phyloP scores from a whole-genome alignment of 352 stramenopile species.

The Globisporangium alternatum region DNA sequence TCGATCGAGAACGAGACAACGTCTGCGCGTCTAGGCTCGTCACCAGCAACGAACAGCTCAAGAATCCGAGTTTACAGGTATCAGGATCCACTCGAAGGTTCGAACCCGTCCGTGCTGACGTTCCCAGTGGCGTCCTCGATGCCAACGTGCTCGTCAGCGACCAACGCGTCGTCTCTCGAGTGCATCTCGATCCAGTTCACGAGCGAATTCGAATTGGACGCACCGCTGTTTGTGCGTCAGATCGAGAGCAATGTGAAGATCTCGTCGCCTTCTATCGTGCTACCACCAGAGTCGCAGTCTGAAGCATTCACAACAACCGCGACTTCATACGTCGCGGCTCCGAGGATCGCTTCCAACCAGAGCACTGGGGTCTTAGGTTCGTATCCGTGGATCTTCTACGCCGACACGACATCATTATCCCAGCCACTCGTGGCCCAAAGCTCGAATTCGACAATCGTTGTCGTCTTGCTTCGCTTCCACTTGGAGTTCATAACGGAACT shows the following conservation, averaged over 20 bases:
- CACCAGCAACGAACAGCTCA: neutral
- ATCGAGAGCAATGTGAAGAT: conserved; percentile 6
- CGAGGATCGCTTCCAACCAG: conserved; percentile 6
- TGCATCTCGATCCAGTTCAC: conserved; percentile 5
- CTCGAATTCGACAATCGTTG: neutral
- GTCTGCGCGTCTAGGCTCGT: neutral
- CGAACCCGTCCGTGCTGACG: neutral
- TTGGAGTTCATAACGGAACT: conserved; percentile 1
- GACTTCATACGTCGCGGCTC: neutral
- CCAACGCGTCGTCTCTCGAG: neutral
- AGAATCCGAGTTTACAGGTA: conserved; percentile 7
- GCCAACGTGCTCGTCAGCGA: neutral
- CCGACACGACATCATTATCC: neutral
- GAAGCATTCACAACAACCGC: too few species aligned
- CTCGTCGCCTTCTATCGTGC: conserved; percentile 2
- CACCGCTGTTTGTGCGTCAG: conserved; percentile 8
- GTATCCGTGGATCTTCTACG: conserved; percentile 5
- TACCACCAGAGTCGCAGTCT: neutral
- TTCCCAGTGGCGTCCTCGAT: neutral
- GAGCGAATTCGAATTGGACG: conserved; percentile 3
- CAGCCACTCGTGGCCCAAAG: neutral
- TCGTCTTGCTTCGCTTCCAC: conserved; percentile 4
- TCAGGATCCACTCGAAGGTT: neutral
- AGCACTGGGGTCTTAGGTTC: neutral
- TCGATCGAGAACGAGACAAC: neutral